A percentile compares a stretch with the other conserved stretches of the same genome.
These are phyloP conservation scores for Limtongia smithiae DNA, from an alignment of 805 yeast species.

Conservation along the genomic window DNA sequence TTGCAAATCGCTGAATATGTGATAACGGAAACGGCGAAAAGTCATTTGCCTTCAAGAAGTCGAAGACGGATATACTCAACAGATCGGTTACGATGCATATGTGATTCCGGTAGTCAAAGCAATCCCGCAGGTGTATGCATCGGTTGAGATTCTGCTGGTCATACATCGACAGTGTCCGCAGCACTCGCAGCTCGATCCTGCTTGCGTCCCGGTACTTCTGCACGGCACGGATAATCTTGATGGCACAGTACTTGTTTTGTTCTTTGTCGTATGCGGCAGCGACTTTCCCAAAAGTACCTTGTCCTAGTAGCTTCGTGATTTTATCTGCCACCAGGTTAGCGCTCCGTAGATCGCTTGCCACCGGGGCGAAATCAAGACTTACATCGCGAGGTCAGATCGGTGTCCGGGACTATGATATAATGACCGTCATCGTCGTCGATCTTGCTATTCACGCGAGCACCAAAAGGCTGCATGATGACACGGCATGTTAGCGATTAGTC, in stretches of 20 bases:
- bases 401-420: constrained; percentile 37
- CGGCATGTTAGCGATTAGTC: neutral
- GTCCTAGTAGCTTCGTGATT: constrained; percentile 70
- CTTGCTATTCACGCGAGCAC: constrained; percentile 2
- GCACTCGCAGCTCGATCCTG: constrained; percentile 80
- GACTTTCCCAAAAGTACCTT: constrained; percentile 91
- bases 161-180: constrained; percentile 65
- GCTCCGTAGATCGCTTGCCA: neutral
- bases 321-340: constrained; percentile 46
- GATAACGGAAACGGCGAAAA: constrained; percentile 91
- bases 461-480: constrained; percentile 1
- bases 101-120: constrained; percentile 89
- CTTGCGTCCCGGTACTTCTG: constrained; percentile 96
- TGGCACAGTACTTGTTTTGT: constrained; percentile 66
- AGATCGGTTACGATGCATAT: constrained; percentile 91
- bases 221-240: constrained; percentile 86
- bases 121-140: constrained; percentile 83
- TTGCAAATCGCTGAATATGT: constrained; percentile 84
- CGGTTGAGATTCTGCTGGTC: constrained; percentile 66
- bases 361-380: neutral
- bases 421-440: constrained; percentile 41
- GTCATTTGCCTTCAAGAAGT: constrained; percentile 78
- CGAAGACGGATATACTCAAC: constrained; percentile 79
- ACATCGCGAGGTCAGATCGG: constrained; percentile 34
- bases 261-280: constrained; percentile 72